These are phyloP conservation scores for Pseudopediastrum boryanum DNA, from an alignment of 139 green algal genomes.

Conservation along the genomic window DNA sequence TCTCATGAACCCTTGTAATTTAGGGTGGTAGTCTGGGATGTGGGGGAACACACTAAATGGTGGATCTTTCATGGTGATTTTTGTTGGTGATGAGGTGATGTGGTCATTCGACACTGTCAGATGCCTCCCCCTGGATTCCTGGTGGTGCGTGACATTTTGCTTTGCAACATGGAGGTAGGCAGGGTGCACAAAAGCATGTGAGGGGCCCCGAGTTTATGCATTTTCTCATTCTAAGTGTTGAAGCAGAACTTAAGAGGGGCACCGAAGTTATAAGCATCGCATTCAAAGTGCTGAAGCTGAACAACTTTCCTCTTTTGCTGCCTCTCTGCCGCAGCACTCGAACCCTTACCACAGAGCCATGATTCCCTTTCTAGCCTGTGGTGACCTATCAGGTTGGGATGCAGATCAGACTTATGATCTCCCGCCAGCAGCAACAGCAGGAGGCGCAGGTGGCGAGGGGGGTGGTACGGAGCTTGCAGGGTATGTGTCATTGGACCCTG, in stretches of 20 bases:
- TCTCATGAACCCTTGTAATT: too few relatives aligned
- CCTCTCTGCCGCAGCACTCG: not conserved
- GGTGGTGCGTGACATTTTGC: too few relatives aligned
- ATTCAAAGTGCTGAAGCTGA: not conserved
- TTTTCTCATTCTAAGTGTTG: not conserved
- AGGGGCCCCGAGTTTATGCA: not conserved
- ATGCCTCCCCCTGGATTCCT: too few relatives aligned
- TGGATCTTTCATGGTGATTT: too few relatives aligned
- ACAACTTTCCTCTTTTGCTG: not conserved
- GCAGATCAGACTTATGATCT: slow-evolving; percentile 90
- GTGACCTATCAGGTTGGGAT: slow-evolving; percentile 91
- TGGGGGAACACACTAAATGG: too few relatives aligned
- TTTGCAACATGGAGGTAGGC: too few relatives aligned
- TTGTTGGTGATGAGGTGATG: too few relatives aligned
- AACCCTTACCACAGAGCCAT: not conserved
- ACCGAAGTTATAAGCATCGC: not conserved
- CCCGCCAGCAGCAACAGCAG: slow-evolving; percentile 26
- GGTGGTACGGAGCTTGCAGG: not conserved
- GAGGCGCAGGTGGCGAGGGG: slow-evolving; percentile 13
- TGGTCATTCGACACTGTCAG: too few relatives aligned
- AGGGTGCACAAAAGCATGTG: not conserved
- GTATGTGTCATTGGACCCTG: slow-evolving; percentile 68
- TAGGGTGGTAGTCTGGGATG: too few relatives aligned
- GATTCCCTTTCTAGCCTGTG: slow-evolving; percentile 94
- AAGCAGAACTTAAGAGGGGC: not conserved